phyloP scores from a whole-genome alignment of 208 protist species.

The Leishmania tropica region DNA sequence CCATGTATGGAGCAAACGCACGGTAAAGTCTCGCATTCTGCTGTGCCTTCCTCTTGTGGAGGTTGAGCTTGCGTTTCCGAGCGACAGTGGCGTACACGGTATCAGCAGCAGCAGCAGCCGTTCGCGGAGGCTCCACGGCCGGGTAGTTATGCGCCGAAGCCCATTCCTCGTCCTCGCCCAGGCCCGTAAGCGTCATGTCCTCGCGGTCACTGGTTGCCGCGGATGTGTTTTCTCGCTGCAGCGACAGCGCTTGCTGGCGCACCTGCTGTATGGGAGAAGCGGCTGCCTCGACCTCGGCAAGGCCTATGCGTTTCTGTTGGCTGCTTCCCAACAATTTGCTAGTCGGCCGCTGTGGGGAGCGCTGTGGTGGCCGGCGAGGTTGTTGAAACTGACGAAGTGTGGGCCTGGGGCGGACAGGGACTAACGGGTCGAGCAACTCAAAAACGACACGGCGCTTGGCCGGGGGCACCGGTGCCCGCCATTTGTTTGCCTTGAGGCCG shows the following conservation, averaged over 20 bases:
- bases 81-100: background rate
- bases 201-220: background rate
- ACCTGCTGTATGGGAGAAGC: background rate
- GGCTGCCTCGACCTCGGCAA: background rate
- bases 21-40: background rate
- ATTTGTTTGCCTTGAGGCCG: no score
- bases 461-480: background rate
- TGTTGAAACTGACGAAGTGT: background rate
- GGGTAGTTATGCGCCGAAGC: background rate
- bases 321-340: background rate
- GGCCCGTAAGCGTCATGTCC: background rate
- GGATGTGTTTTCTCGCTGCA: background rate
- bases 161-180: no score
- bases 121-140: background rate
- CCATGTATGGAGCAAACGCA: slow-evolving; percentile 16
- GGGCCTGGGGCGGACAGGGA: background rate
- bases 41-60: background rate
- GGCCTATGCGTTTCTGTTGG: background rate
- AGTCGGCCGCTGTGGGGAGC: background rate
- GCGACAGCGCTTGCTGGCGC: background rate
- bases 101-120: background rate
- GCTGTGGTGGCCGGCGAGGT: background rate
- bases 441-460: background rate
- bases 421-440: slow-evolving; percentile 8
- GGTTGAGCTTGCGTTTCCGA: background rate